A percentile compares a stretch with the other conserved stretches of the same genome.
Conservation (phyloP, 148 eudicot species). For the Silene uniflora region DNA sequence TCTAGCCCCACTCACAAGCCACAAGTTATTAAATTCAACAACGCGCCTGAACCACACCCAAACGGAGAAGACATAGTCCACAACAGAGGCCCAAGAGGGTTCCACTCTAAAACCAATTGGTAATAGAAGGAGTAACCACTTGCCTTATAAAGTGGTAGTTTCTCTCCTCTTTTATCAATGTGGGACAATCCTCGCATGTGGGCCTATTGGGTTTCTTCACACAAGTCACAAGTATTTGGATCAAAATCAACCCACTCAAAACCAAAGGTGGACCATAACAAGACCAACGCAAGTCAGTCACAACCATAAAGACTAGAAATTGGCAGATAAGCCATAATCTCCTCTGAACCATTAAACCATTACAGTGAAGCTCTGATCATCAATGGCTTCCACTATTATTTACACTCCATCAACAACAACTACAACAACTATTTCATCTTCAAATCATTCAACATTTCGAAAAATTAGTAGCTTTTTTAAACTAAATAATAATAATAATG, state of each 20-base stretch:
- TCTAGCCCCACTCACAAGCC: no score
- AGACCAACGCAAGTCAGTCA: background rate
- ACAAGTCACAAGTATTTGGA: no score
- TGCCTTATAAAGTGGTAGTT: no score
- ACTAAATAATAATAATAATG: background rate
- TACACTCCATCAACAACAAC: conserved; percentile 26
- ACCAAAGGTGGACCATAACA: conserved; percentile 14
- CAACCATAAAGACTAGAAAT: conserved; percentile 14
- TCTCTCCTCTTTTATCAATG: no score
- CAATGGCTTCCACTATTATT: conserved; percentile 41
- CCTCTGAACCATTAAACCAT: conserved; percentile 7
- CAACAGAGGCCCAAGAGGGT: no score
- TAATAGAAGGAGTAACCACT: no score
- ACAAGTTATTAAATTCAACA: no score
- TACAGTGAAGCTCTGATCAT: background rate
- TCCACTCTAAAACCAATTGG: no score
- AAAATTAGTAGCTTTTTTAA: conserved; percentile 5
- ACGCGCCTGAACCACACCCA: no score
- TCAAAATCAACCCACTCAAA: background rate
- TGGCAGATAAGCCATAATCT: conserved; percentile 25
- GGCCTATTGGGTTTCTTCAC: no score
- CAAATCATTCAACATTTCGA: conserved; percentile 14
- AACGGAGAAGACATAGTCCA: no score
- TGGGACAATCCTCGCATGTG: no score
- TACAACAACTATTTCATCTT: conserved; percentile 10